Evolutionary conservation across 306 rosid genomes (phyloP), one percentile per base, ranked within the genome.

Genomic region (Quercus berberidifolia): DNA sequence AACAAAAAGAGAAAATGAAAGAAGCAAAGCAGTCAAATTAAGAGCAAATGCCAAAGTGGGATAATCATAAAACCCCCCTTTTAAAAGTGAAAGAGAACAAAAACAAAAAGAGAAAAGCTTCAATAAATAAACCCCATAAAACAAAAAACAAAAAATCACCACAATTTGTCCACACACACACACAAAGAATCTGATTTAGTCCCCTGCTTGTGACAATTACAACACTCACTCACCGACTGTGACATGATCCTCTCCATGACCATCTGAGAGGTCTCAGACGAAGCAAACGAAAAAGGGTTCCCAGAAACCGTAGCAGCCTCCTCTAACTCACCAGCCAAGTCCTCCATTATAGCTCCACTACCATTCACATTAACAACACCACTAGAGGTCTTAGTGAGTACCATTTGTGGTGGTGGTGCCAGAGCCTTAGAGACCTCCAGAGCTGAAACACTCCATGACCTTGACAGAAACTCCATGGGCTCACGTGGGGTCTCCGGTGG

Each of bases 241-340:
- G 97, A 92, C 92, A 94, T 86, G 35, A 94, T 94, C 6, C 99
- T 90, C 46, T 94, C 99, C 97, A 94, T 90, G 18, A 94, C 93
- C 91, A 92, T 89, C 80, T 85, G 97, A 0, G 99, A 92, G 5
- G 97, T 94, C 75, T 94, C 99, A 0, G 97, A 87, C 21, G 90
- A 91, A 19, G 98, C 96, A 49, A 91, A 92, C 0, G 97, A 92
- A 64, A 95, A 95, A 0, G 98, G 98, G 86, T 95, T 90, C 62
- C 92, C 91, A 1, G 93, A 89, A 23, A 92, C 85, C 2, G 82
- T 19, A 56, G 90, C 89, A 31, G 83, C 78, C 1, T 92, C 94
- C 2, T 91, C 90, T 0, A 76, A 17, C 68, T 92, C 98, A 2
- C 85, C 93, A 63, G 87, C 77, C 9, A 88, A 1, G 75, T 92